These are phyloP conservation scores for Limtongozyma cylindracea DNA, from an alignment of 805 yeast genomes.

Conservation along the genomic window DNA sequence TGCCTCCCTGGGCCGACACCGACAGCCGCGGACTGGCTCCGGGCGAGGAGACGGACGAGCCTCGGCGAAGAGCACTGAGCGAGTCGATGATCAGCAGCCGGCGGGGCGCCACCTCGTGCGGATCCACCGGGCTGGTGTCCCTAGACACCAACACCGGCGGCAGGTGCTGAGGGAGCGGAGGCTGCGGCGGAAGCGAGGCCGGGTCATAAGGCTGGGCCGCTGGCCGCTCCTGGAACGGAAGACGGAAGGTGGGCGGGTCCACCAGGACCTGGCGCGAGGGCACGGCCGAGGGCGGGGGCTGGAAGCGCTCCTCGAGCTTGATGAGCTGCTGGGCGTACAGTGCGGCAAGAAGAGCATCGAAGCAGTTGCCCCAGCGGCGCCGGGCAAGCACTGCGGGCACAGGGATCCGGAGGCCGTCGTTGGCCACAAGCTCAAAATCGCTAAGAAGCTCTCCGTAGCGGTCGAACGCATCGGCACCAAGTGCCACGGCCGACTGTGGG, in stretches of 20 bases:
- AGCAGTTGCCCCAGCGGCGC: slow-evolving; percentile 58
- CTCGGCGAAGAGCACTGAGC: no score
- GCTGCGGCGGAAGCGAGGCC: no score
- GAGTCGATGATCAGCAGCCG: no score
- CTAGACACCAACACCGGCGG: no score
- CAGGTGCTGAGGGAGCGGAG: no score
- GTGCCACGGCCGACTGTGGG: slow-evolving; percentile 54
- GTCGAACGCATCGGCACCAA: slow-evolving; percentile 54
- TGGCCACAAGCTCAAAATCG: slow-evolving; percentile 46
- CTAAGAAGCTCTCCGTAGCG: slow-evolving; percentile 35
- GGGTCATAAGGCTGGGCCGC: not conserved
- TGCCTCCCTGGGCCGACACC: no score
- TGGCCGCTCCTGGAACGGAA: slow-evolving; percentile 40
- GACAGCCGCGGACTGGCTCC: no score
- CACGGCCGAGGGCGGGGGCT: not conserved
- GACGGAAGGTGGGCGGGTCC: slow-evolving; percentile 33
- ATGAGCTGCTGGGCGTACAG: slow-evolving; percentile 37
- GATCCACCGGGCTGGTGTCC: no score
- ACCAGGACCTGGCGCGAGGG: not conserved
- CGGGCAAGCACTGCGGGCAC: slow-evolving; percentile 34
- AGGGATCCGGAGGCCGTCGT: slow-evolving; percentile 45
- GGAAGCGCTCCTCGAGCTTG: slow-evolving; percentile 7
- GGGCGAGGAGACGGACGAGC: no score
- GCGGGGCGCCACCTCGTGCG: no score
- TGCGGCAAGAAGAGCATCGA: slow-evolving; percentile 31